These are phyloP conservation scores for Cystobasidiaceae sp. DNA, from an alignment of 1,284 basidiomycete species.

Conservation along the genomic window DNA sequence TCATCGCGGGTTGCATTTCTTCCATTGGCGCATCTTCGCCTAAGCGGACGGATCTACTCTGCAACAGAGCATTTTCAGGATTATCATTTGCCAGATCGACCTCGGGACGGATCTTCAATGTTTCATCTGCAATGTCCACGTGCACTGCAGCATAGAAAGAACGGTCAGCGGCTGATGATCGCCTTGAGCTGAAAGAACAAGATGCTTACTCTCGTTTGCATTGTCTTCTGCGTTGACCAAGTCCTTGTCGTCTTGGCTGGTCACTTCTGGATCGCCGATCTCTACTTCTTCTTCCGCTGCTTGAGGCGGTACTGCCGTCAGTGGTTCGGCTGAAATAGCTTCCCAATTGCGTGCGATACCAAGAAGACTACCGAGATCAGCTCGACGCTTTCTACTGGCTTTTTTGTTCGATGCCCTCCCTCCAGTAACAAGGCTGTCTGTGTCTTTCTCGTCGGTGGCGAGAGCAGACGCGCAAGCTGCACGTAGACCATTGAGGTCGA, in stretches of 20 bases:
- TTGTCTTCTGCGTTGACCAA: too few relatives aligned
- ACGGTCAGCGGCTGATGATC: too few relatives aligned
- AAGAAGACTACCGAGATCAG: slow-evolving; percentile 21
- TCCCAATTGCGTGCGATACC: slow-evolving; percentile 21
- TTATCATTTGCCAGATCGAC: too few relatives aligned
- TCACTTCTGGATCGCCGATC: too few relatives aligned
- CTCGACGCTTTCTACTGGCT: slow-evolving; percentile 12
- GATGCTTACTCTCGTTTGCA: too few relatives aligned
- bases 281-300: not conserved
- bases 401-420: slow-evolving; percentile 14
- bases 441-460: slow-evolving; percentile 22
- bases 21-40: not conserved
- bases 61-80: too few relatives aligned
- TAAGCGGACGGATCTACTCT: too few relatives aligned
- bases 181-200: too few relatives aligned
- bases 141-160: too few relatives aligned
- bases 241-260: too few relatives aligned
- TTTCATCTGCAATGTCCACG: too few relatives aligned
- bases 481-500: slow-evolving; percentile 20
- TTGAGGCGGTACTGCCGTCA: not conserved
- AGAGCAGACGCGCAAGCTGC: slow-evolving; percentile 25
- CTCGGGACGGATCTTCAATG: too few relatives aligned
- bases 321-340: not conserved
- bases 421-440: not conserved
- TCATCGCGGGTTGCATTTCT: not conserved